These are phyloP conservation scores for Dinochytrium kinnereticum DNA, from an alignment of 371 early-diverging fungal genomes.

Conservation along the genomic window DNA sequence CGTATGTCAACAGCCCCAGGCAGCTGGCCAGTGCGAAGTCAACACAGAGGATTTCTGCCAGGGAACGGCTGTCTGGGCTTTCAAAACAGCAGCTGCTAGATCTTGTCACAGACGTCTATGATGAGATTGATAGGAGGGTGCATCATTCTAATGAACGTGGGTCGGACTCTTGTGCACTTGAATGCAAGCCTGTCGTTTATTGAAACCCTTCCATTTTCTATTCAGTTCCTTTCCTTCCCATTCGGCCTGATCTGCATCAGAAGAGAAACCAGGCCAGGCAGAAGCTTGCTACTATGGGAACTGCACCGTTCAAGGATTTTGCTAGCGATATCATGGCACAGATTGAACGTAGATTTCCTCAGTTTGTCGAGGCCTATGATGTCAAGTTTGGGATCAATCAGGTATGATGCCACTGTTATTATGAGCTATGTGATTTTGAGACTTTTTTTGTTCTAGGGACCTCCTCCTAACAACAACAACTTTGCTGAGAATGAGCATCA, in stretches of 20 bases:
- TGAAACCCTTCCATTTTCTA: too few species aligned
- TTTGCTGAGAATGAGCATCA: too few species aligned
- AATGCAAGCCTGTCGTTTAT: too few species aligned
- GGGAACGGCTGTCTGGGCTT: constrained; percentile 85
- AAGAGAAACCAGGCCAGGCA: constrained; percentile 95
- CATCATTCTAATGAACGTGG: constrained; percentile 67
- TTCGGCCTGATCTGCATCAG: constrained; percentile 82
- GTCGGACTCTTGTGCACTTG: too few species aligned
- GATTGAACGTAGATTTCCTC: constrained; percentile 51
- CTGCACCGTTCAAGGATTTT: constrained; percentile 80
- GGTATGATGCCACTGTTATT: not conserved
- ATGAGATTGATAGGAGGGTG: constrained; percentile 84
- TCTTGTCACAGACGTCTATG: constrained; percentile 93
- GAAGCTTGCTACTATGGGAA: constrained; percentile 87
- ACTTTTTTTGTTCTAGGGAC: too few species aligned
- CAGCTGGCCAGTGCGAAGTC: constrained; percentile 26
- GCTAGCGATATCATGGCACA: constrained; percentile 87
- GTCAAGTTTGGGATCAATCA: constrained; percentile 9
- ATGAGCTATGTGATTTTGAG: not conserved
- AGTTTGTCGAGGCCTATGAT: constrained; percentile 24
- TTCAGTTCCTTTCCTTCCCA: constrained; percentile 81
- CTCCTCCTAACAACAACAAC: too few species aligned
- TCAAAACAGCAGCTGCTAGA: constrained; percentile 89
- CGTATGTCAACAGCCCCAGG: constrained; percentile 37
- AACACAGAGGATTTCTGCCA: constrained; percentile 58